Base-by-base conservation (phyloP, 495 filamentous ascomycete genomes). In the Hyaloscypha finlandica region DNA sequence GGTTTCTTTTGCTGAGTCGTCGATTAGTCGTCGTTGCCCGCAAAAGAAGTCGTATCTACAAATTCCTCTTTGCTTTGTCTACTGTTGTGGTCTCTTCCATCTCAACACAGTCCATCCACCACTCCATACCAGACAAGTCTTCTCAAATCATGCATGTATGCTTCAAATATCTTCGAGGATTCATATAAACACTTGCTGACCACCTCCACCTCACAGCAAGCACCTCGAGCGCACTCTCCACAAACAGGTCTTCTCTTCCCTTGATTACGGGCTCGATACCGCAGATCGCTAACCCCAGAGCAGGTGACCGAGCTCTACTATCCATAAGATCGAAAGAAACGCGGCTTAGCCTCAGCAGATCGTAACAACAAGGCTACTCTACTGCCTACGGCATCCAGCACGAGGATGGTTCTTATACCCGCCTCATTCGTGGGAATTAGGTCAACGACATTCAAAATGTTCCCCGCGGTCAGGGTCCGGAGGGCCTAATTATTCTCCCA, bases 401-500 rank as follows among this genome's bases (percentile, higher is more conserved):
- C 35, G 81, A 82, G 19, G 80, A 87, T 67, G 88, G 88, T 58
- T 76, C 72, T 19, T 77, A 84, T 63, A 89, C 88, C 12, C 86
- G 87, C 0, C 79, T 93, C 14, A 77, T 92, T 45, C 85, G 88
- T 0, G 81, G 86, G 0, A 90, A 92, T 25, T 1, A 25, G 25
- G 2, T 25, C 2, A 25, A 25, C 81, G 48, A 45, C 4, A 19
- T 29, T 16, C 59, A 72, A 39, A 76, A 75, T 0, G 70, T 81
- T 25, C 77, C 79, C 12, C 65, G 77, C 12, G 3, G 64, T 1
- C 68, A 78, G 67, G 65, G 74, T 32, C 68, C 59, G 19, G 69
- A 69, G 2, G 75, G 79, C 19, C 72, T 84, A 70, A 68, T 80
- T 22, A 72, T 82, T 19, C 59, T 85, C 30, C 78, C 78, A 6